phyloP scores from a whole-genome alignment of 192 early-diverging fungal genomes.

The Coemansia sp. region DNA sequence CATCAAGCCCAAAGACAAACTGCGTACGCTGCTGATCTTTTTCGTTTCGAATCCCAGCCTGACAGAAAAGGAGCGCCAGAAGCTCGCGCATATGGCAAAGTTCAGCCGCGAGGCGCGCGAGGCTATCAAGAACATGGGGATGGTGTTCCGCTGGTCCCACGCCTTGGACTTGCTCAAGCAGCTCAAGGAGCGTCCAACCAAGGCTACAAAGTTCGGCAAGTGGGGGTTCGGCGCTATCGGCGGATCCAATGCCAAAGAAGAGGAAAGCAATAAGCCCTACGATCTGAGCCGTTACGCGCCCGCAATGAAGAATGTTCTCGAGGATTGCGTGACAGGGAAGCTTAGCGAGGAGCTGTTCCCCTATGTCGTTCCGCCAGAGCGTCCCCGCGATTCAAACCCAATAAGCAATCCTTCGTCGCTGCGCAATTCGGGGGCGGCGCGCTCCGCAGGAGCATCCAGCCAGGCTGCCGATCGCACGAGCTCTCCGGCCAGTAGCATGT shows the following conservation, averaged over 20 bases:
- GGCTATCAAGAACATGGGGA: conserved; percentile 51
- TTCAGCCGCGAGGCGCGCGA: conserved; percentile 46
- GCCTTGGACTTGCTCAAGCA: conserved; percentile 51
- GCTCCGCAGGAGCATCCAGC: conserved; percentile 18
- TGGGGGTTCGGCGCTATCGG: conserved; percentile 46
- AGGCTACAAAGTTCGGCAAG: conserved; percentile 40
- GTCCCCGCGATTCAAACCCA: conserved; percentile 24
- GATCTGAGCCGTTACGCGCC: conserved; percentile 52
- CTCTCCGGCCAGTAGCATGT: conserved; percentile 50
- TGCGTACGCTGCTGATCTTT: conserved; percentile 44
- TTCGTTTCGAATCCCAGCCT: conserved; percentile 48
- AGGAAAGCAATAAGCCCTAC: conserved; percentile 37
- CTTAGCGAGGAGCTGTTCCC: conserved; percentile 56
- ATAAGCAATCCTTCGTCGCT: conserved; percentile 17
- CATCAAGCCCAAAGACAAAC: conserved; percentile 48
- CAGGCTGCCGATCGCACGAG: conserved; percentile 25
- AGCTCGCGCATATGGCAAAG: conserved; percentile 51
- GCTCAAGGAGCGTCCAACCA: conserved; percentile 35
- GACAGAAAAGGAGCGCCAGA: conserved; percentile 44
- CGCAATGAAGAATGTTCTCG: conserved; percentile 44
- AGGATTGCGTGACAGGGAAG: conserved; percentile 38
- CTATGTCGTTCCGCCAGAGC: conserved; percentile 54
- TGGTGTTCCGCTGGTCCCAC: conserved; percentile 52
- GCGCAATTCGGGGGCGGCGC: conserved; percentile 24
- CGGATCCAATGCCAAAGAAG: conserved; percentile 11